phyloP scores from a whole-genome alignment of 352 stramenopile genomes.

The Thraustotheca clavata region DNA sequence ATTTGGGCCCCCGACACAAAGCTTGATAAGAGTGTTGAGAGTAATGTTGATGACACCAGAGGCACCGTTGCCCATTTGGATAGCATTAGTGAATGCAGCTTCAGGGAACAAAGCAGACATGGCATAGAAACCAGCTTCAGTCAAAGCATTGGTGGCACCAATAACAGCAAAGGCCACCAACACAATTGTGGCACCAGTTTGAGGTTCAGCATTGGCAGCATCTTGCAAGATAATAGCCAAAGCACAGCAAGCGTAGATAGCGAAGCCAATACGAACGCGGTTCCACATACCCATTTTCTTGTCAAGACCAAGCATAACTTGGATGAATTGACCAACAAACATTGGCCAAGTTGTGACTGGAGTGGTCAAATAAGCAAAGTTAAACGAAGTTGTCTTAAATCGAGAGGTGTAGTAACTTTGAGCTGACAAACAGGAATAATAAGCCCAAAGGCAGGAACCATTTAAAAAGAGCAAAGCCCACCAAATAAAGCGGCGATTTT shows the following conservation, averaged over 20 bases:
- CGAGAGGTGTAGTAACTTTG: slow-evolving; percentile 47
- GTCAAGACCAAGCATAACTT: slow-evolving; percentile 52
- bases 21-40: slow-evolving; percentile 40
- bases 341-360: slow-evolving; percentile 54
- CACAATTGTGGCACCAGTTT: slow-evolving; percentile 41
- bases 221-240: slow-evolving; percentile 57
- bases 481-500: slow-evolving; percentile 48
- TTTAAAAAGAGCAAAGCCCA: slow-evolving; percentile 64
- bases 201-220: background rate
- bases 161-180: slow-evolving; percentile 44
- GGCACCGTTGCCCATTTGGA: slow-evolving; percentile 49
- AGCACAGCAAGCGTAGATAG: slow-evolving; percentile 41
- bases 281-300: slow-evolving; percentile 42
- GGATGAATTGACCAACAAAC: slow-evolving; percentile 39
- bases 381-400: slow-evolving; percentile 34
- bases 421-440: slow-evolving; percentile 63
- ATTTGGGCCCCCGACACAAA: slow-evolving; percentile 39
- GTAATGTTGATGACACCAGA: slow-evolving; percentile 52
- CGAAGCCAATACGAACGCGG: slow-evolving; percentile 41
- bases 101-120: slow-evolving; percentile 49
- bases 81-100: slow-evolving; percentile 48
- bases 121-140: slow-evolving; percentile 50
- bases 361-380: slow-evolving; percentile 63
- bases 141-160: slow-evolving; percentile 45
- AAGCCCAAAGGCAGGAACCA: slow-evolving; percentile 56